Evolutionary conservation across 345 rosid species (phyloP).

Genomic region (Murraya koenigii): DNA sequence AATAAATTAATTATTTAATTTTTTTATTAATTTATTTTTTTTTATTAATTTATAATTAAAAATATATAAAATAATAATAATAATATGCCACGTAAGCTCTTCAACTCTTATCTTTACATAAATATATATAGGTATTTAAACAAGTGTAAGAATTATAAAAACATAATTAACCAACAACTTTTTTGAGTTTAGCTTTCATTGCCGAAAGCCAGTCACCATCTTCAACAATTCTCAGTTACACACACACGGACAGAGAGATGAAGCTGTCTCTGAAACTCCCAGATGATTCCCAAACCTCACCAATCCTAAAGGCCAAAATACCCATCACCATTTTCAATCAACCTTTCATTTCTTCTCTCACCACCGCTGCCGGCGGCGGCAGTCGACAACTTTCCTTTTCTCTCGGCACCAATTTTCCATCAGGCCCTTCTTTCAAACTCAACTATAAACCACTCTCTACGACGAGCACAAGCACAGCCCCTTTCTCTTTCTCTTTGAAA

Average conservation of each 20-base stretch:
- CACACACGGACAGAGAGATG: neutral
- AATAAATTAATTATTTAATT: too few relatives aligned
- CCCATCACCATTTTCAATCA: constrained; percentile 49
- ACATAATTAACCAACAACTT: too few relatives aligned
- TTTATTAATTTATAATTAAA: too few relatives aligned
- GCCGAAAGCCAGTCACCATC: neutral
- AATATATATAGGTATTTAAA: too few relatives aligned
- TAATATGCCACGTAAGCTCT: too few relatives aligned
- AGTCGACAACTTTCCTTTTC: constrained; percentile 36
- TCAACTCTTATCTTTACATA: too few relatives aligned
- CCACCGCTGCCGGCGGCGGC: constrained; percentile 23
- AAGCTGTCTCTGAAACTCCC: constrained; percentile 50
- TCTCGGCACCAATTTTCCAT: constrained; percentile 51
- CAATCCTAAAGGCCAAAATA: constrained; percentile 49
- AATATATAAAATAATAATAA: too few relatives aligned
- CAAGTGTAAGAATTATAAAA: neutral
- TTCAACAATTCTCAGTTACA: neutral
- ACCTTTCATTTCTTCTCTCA: constrained; percentile 43
- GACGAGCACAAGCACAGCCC: constrained; percentile 17
- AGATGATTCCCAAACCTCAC: constrained; percentile 25
- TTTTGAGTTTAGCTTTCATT: neutral
- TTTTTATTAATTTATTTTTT: too few relatives aligned
- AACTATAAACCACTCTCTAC: constrained; percentile 34
- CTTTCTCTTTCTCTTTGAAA: constrained; percentile 49
- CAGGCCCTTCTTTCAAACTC: constrained; percentile 58